phyloP scores from a whole-genome alignment of 805 yeast genomes.

The Ogataea siamensis region DNA sequence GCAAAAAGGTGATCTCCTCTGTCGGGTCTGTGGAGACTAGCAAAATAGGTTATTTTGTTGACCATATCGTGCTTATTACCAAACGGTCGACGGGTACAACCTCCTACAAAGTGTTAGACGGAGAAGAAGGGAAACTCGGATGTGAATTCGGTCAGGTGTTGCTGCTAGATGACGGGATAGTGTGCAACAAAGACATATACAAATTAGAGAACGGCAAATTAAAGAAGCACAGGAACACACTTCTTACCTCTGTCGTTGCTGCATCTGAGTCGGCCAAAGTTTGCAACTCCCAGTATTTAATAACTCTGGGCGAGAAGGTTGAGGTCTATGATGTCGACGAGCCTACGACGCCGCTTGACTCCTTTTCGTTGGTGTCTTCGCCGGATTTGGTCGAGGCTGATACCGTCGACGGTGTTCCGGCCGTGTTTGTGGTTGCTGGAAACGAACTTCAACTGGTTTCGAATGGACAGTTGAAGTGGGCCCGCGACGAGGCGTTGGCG shows the following conservation, averaged over 20 bases:
- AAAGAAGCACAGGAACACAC: slow-evolving; percentile 4
- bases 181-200: slow-evolving; percentile 19
- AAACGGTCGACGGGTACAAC: slow-evolving; percentile 3
- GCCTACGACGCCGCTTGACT: background rate
- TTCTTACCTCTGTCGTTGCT: background rate
- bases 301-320: background rate
- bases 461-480: slow-evolving; percentile 37
- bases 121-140: slow-evolving; percentile 6
- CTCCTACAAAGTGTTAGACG: slow-evolving; percentile 1
- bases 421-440: slow-evolving; percentile 18
- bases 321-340: slow-evolving; percentile 6
- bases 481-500: slow-evolving; percentile 42
- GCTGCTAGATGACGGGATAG: slow-evolving; percentile 7
- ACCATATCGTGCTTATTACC: slow-evolving; percentile 1
- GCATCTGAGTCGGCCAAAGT: slow-evolving; percentile 1
- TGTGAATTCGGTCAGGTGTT: slow-evolving; percentile 15
- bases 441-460: slow-evolving; percentile 17
- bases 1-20: background rate
- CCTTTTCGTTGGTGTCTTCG: background rate
- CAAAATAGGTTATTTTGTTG: slow-evolving; percentile 2
- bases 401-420: slow-evolving; percentile 8
- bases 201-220: slow-evolving; percentile 11
- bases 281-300: slow-evolving; percentile 21
- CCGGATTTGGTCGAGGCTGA: slow-evolving; percentile 12
- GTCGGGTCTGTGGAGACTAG: slow-evolving; percentile 3